Percentiles rank a stretch among this genome's conserved stretches.
Evolutionary conservation across 805 yeast species (phyloP).

Genomic region (Kazachstania bromeliacearum): DNA sequence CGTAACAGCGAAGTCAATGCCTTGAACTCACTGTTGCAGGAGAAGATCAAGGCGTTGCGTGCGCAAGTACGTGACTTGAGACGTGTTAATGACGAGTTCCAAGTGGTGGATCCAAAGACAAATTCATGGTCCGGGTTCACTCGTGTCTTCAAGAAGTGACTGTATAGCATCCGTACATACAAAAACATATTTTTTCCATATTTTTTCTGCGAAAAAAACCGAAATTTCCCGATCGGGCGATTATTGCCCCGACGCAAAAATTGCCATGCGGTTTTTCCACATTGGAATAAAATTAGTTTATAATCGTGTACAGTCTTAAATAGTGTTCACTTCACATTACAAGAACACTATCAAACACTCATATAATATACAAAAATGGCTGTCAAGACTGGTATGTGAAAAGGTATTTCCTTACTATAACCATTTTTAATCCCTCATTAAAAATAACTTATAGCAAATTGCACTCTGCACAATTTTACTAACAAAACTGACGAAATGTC

Average conservation of each 20-base stretch:
- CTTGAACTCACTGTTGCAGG: conserved; percentile 48
- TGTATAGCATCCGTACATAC: too few species aligned
- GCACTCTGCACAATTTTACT: conserved; percentile 22
- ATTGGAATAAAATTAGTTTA: too few species aligned
- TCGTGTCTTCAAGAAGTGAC: conserved; percentile 15
- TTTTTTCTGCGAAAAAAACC: too few species aligned
- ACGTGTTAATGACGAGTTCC: conserved; percentile 14
- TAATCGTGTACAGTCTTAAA: too few species aligned
- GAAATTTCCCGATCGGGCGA: too few species aligned
- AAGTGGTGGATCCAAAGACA: background rate
- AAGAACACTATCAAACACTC: too few species aligned
- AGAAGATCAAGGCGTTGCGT: conserved; percentile 38
- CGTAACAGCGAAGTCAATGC: conserved; percentile 60
- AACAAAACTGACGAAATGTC: conserved; percentile 16
- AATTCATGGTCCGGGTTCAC: conserved; percentile 19
- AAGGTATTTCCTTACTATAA: background rate
- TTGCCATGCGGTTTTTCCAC: too few species aligned
- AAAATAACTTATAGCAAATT: too few species aligned
- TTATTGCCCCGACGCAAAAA: too few species aligned
- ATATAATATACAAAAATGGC: too few species aligned
- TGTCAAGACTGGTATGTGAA: conserved; percentile 44
- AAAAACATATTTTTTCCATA: too few species aligned
- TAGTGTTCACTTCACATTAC: too few species aligned
- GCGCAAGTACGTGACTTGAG: conserved; percentile 33
- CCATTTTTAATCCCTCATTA: background rate